Base-by-base conservation (phyloP, 305 asterid species). In the Lippia alba region DNA sequence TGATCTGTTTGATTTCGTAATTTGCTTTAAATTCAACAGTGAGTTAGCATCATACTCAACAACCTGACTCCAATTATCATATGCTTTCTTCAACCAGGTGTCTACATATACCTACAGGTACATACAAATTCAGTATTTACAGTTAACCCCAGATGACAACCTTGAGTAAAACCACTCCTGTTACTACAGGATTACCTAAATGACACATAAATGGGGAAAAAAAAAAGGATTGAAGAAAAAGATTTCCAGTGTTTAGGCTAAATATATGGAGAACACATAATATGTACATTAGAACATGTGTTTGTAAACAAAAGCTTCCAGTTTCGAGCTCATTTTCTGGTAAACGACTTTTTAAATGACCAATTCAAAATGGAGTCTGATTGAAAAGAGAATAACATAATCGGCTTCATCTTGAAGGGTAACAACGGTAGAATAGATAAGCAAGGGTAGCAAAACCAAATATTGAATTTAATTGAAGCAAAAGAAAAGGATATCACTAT, bases 11-110 rank as follows among this genome's bases (percentile, higher is more conserved):
- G 83, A 74, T 61, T 82, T 85, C 72, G 84, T 84, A 45, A 67
- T 85, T 79, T 93, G 91, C 82, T 91, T 85, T 75, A 85, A 74
- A 80, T 79, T 81, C 85, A 92, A 20, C 55, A 92, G 89, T 24
- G 99, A 82, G 75, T 92, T 88, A 24, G 97, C 99, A 78, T 94
- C 99, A 70, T 94, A 94, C 85, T 92, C 99, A 48, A 94, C 87
- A 59, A 89, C 97, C 80, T 89, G 89, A 78, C 71, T 79, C 99
- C 99, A 94, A 70, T 89, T 88, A 48, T 92, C 99, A 59, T 90
- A 94, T 57, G 99, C 99, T 67, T 90, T 94, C 80, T 94, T 94
- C 74, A 94, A 89, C 91, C 84, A 84, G 16, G 85, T 62, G 82
- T 94, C 98, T 69, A 94, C 97, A 70, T 77, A 85, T 40, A 92